Base-by-base conservation (phyloP, 1,284 basidiomycete genomes). In the Lentinula novae-zelandiae region DNA sequence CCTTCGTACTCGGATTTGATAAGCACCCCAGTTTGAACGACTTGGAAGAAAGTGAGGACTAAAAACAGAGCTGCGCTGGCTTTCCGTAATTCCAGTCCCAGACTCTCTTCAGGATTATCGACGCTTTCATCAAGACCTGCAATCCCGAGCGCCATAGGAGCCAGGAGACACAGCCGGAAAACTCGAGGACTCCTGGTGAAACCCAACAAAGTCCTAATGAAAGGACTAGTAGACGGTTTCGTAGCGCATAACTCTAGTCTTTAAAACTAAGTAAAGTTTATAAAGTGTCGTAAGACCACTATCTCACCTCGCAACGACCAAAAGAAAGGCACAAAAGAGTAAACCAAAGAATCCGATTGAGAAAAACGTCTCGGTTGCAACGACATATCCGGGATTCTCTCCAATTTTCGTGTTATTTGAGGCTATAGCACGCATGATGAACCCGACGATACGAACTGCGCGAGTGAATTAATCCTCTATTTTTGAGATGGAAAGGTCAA, bases 11-110 rank as follows among this genome's bases (percentile, higher is more conserved):
- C 69, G 1, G 63, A 58, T 39, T 67, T 63, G 17, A 71, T 66
- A 12, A 82, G 69, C 17, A 70, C 42, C 12, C 75, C 7, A 0
- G 80, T 78, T 60, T 78, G 74, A 53, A 75, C 62, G 7, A 71
- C 75, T 53, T 80, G 71, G 1, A 81, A 65, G 34, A 73, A 62
- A 38, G 75, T 76, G 20, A 83, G 71, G 20, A 72, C 70, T 31
- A 83, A 70, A 72, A 82, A 82, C 20, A 83, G 71, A 56, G 73
- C 70, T 8, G 73, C 70, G 67, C 80, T 70, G 34, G 66, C 71
- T 62, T 70, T 70, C 60, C 74, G 75, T 15, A 79, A 63, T 0
- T 58, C 68, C n/a, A 65, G 49, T 17, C 73, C 72, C 10, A 52
- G 40, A 46, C 17, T 44, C 5, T 49, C 46, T 8, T 17, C 20